phyloP scores from a whole-genome alignment of 306 rosid species.

The Bauhinia variegata region DNA sequence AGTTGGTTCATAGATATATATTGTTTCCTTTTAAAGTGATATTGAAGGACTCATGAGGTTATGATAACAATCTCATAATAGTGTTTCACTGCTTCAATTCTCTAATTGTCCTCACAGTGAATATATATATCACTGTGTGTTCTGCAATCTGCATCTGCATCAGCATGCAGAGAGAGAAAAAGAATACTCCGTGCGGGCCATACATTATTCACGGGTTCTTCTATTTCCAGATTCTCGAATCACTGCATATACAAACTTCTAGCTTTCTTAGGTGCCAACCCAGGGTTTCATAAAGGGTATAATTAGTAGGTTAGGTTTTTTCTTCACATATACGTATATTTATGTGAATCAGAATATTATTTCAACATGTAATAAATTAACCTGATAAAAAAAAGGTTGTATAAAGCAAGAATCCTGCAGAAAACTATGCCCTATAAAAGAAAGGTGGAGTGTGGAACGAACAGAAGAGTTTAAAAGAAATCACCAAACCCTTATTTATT shows the following conservation, averaged over 20 bases:
- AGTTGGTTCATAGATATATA: slow-evolving; percentile 24
- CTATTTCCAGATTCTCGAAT: slow-evolving; percentile 68
- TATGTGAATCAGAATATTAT: no score
- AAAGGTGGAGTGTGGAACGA: no score
- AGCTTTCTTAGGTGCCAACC: slow-evolving; percentile 9
- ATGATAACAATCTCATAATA: slow-evolving; percentile 42
- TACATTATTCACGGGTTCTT: slow-evolving; percentile 78
- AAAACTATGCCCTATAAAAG: no score
- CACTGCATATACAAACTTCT: slow-evolving; percentile 29
- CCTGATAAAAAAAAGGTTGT: no score
- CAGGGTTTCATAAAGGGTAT: background rate
- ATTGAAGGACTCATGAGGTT: slow-evolving; percentile 40
- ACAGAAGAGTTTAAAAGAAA: no score
- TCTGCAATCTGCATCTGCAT: slow-evolving; percentile 57
- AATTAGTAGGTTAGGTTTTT: no score
- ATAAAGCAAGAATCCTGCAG: no score
- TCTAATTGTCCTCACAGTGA: slow-evolving; percentile 16
- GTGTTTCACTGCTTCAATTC: slow-evolving; percentile 42
- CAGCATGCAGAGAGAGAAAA: slow-evolving; percentile 27
- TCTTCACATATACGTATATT: no score
- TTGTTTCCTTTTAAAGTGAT: slow-evolving; percentile 34
- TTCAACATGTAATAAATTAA: no score
- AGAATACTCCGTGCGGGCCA: slow-evolving; percentile 72
- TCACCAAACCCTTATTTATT: no score
- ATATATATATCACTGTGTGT: slow-evolving; percentile 29